A percentile compares a stretch with the other conserved stretches of the same genome.
phyloP scores from a whole-genome alignment of 106 monocot species.

The Dactylorhiza incarnata region DNA sequence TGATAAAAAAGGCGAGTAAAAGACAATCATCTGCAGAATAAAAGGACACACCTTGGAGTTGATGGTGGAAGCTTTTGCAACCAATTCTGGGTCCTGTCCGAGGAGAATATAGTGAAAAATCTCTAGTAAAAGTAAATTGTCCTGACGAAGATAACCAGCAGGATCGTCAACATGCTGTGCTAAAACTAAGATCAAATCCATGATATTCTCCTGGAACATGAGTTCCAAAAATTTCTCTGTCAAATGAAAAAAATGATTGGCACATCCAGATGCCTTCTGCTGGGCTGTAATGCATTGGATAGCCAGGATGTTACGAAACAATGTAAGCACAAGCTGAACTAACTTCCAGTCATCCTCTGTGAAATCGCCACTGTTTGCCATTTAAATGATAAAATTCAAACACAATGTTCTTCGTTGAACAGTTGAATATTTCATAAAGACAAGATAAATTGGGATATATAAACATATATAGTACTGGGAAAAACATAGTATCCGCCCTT shows the following conservation, averaged over 20 bases:
- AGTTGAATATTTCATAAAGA: neutral
- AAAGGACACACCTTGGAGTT: slow-evolving; percentile 38
- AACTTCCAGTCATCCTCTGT: slow-evolving; percentile 98
- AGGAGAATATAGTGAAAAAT: slow-evolving; percentile 67
- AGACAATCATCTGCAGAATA: neutral
- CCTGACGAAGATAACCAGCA: slow-evolving; percentile 57
- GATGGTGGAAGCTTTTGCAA: slow-evolving; percentile 39
- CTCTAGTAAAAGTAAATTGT: slow-evolving; percentile 76
- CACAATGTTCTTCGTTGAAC: neutral
- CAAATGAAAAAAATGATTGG: slow-evolving; percentile 55
- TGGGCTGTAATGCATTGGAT: slow-evolving; percentile 61
- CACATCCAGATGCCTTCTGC: slow-evolving; percentile 75
- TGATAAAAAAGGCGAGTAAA: neutral
- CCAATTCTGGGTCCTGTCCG: slow-evolving; percentile 59
- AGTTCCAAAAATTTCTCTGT: slow-evolving; percentile 71
- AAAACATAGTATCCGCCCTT: neutral
- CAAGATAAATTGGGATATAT: neutral
- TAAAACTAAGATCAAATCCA: slow-evolving; percentile 77
- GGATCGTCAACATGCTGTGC: slow-evolving; percentile 67
- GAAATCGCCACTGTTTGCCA: slow-evolving; percentile 44
- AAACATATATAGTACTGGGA: neutral
- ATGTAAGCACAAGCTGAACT: slow-evolving; percentile 86
- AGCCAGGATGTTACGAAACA: slow-evolving; percentile 82
- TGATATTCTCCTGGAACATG: slow-evolving; percentile 80
- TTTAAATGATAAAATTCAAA: slow-evolving; percentile 3